Conservation (phyloP, 192 early-diverging fungal genomes). For the Funneliformis mosseae region DNA sequence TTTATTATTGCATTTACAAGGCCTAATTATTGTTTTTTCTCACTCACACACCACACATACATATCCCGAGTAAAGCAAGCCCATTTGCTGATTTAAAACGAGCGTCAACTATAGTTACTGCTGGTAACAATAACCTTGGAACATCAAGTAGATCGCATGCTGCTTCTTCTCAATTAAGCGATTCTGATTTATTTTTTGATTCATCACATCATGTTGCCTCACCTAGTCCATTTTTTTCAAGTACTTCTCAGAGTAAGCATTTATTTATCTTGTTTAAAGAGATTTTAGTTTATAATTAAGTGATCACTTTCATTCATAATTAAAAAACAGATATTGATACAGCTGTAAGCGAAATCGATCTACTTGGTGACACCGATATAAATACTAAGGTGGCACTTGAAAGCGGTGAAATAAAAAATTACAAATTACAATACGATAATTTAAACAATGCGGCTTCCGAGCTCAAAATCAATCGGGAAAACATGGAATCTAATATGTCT, state of each 20-base stretch:
- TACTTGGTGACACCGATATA: slow-evolving; percentile 45
- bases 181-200: neutral
- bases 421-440: slow-evolving; percentile 60
- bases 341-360: slow-evolving; percentile 35
- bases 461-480: slow-evolving; percentile 54
- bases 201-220: neutral
- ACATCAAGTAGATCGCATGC: neutral
- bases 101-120: neutral
- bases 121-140: neutral
- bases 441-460: slow-evolving; percentile 56
- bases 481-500: slow-evolving; percentile 62
- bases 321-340: too few species aligned
- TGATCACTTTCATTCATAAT: neutral
- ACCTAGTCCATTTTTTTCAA: neutral
- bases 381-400: slow-evolving; percentile 53
- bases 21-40: neutral
- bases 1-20: neutral
- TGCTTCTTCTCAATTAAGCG: neutral
- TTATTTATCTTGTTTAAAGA: neutral
- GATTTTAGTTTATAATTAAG: neutral
- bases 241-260: neutral
- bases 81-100: slow-evolving; percentile 11
- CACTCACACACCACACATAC: too few species aligned
- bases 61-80: neutral
- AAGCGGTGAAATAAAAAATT: slow-evolving; percentile 63